phyloP scores from a whole-genome alignment of 176 grass and related monocot genomes.

The Cenchrus purpureus region DNA sequence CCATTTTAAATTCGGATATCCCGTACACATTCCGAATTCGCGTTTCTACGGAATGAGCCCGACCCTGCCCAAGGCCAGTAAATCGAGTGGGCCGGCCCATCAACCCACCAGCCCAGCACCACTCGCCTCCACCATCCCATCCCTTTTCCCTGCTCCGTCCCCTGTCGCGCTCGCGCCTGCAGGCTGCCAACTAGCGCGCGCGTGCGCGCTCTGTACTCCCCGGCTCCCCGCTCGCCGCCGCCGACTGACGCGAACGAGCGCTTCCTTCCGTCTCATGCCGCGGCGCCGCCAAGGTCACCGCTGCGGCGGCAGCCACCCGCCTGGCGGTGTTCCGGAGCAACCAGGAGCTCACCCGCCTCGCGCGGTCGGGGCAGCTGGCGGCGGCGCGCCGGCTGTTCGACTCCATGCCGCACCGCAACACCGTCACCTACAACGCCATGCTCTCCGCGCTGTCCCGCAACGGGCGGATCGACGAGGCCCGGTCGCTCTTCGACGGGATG shows the following conservation, averaged over 20 bases:
- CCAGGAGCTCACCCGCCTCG: slow-evolving; percentile 57
- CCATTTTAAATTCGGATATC: no score
- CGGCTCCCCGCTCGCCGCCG: background rate
- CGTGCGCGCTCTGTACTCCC: no score
- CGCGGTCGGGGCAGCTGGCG: slow-evolving; percentile 51
- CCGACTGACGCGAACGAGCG: background rate
- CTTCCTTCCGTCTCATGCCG: slow-evolving; percentile 11
- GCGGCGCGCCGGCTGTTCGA: slow-evolving; percentile 57
- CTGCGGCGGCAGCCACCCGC: background rate
- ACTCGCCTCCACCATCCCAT: no score
- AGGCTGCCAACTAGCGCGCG: no score
- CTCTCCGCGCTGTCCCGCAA: slow-evolving; percentile 54
- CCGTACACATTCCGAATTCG: no score
- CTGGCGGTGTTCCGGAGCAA: slow-evolving; percentile 47
- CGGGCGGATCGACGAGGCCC: slow-evolving; percentile 45
- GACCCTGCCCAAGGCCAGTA: no score
- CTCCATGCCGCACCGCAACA: slow-evolving; percentile 60
- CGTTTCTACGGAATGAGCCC: no score
- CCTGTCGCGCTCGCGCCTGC: no score
- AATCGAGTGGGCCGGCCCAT: no score
- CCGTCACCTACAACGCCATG: slow-evolving; percentile 69
- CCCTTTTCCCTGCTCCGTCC: no score
- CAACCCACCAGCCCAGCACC: no score
- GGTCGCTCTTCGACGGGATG: slow-evolving; percentile 55
- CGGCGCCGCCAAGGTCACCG: background rate